Conservation (phyloP, 1,284 basidiomycete species). For the Sanguinoderma infundibulare region DNA sequence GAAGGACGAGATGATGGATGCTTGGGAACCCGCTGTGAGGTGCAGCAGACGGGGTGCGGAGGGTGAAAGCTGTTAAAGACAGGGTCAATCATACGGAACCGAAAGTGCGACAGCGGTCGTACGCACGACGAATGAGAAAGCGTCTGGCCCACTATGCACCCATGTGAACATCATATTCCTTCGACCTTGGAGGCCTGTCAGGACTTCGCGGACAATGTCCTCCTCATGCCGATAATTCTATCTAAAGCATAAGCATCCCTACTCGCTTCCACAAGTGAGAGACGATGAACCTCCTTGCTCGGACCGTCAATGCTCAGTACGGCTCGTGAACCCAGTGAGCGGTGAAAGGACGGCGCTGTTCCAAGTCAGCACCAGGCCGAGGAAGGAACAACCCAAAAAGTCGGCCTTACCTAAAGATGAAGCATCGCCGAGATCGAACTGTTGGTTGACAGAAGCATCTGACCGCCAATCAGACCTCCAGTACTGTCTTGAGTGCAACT, state of each 20-base stretch:
- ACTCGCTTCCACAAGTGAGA: neutral
- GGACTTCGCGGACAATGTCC: constrained; percentile 73
- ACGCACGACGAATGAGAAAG: constrained; percentile 35
- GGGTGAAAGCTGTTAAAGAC: constrained; percentile 46
- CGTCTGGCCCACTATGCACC: constrained; percentile 33
- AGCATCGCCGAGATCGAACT: constrained; percentile 66
- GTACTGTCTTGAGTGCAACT: constrained; percentile 64
- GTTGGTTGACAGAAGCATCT: constrained; percentile 43
- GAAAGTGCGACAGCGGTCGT: too few relatives aligned
- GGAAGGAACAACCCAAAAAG: neutral
- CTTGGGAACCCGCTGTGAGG: constrained; percentile 63
- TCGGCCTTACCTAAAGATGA: constrained; percentile 63
- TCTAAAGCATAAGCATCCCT: neutral
- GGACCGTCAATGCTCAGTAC: constrained; percentile 34
- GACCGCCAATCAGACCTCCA: constrained; percentile 68
- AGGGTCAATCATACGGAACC: neutral
- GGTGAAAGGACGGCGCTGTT: constrained; percentile 44
- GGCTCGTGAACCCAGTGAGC: constrained; percentile 37
- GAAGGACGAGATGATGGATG: constrained; percentile 64
- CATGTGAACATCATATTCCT: constrained; percentile 62
- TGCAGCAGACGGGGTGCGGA: constrained; percentile 62
- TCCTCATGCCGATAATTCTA: constrained; percentile 74
- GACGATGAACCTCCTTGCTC: constrained; percentile 38
- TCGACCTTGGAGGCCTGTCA: constrained; percentile 74
- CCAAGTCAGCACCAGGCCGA: neutral